These are phyloP conservation scores for Paulownia fortunei DNA, from an alignment of 257 asterid genomes.

Conservation along the genomic window DNA sequence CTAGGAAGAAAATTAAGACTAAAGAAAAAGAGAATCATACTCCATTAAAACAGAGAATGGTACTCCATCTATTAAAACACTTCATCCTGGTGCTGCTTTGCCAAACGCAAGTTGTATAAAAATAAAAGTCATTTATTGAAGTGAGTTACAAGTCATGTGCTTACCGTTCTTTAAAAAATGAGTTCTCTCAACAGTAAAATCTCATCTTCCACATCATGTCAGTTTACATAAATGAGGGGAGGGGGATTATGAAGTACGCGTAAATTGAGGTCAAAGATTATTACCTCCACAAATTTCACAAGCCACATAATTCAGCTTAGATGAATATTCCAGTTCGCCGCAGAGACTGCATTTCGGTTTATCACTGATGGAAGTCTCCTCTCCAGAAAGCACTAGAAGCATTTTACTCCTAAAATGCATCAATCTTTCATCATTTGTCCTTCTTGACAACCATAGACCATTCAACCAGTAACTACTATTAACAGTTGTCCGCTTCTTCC, in stretches of 20 bases:
- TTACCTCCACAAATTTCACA: conserved; percentile 81
- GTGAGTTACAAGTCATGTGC: background rate
- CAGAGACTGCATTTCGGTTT: conserved; percentile 64
- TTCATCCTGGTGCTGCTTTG: background rate
- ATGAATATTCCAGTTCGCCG: conserved; percentile 51
- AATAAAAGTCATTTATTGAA: background rate
- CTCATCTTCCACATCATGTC: background rate
- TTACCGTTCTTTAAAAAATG: background rate
- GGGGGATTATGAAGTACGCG: background rate
- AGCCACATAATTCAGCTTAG: conserved; percentile 55
- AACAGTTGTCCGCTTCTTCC: conserved; percentile 53
- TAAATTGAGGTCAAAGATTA: background rate
- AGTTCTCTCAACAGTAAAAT: background rate
- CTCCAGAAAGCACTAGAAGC: conserved; percentile 50
- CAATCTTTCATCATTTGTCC: conserved; percentile 56
- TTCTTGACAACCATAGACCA: conserved; percentile 60
- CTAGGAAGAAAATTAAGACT: background rate
- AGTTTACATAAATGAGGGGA: background rate
- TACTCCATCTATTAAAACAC: no score
- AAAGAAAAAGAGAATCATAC: conserved; percentile 15
- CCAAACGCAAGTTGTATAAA: conserved; percentile 1
- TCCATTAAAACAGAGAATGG: background rate
- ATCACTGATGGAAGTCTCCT: conserved; percentile 28
- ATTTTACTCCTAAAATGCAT: conserved; percentile 48
- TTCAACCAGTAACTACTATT: conserved; percentile 64